Evolutionary conservation across 139 green algal species (phyloP).

Genomic region (Chlorella ohadii): DNA sequence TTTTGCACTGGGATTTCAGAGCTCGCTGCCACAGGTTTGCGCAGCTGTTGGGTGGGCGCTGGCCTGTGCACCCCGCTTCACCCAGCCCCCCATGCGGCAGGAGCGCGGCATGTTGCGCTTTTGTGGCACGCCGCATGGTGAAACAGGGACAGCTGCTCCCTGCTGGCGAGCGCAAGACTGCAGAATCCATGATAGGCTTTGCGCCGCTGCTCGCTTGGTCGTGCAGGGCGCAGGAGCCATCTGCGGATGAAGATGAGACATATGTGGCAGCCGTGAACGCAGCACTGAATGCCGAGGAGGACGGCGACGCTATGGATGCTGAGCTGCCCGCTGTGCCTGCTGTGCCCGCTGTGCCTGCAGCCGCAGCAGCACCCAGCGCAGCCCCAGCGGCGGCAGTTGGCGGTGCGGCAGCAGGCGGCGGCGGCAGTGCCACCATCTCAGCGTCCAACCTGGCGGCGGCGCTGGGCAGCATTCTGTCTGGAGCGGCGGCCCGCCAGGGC

Average conservation of each 20-base stretch:
- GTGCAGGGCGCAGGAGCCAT: constrained; percentile 1
- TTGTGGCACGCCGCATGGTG: too few relatives aligned
- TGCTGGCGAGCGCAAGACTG: neutral
- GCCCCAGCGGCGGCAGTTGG: neutral
- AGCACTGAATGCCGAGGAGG: constrained; percentile 23
- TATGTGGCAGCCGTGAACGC: constrained; percentile 42
- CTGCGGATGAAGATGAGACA: constrained; percentile 18
- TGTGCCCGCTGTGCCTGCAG: neutral
- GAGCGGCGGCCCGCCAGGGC: neutral
- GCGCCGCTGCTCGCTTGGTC: neutral
- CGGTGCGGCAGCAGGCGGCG: constrained; percentile 10
- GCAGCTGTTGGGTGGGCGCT: too few relatives aligned
- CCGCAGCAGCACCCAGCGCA: constrained; percentile 35
- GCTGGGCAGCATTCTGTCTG: constrained; percentile 30
- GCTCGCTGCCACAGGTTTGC: too few relatives aligned
- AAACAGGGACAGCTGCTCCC: too few relatives aligned
- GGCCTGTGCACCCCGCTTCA: too few relatives aligned
- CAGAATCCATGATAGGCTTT: too few relatives aligned
- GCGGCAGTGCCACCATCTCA: neutral
- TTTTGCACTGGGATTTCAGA: too few relatives aligned
- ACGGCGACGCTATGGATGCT: constrained; percentile 1
- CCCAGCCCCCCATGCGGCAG: too few relatives aligned
- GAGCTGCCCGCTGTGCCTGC: neutral
- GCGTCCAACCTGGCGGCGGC: neutral
- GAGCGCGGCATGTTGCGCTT: too few relatives aligned